Evolutionary conservation across 108 stramenopile species (phyloP).

Genomic region (Skeletonema marinoi): DNA sequence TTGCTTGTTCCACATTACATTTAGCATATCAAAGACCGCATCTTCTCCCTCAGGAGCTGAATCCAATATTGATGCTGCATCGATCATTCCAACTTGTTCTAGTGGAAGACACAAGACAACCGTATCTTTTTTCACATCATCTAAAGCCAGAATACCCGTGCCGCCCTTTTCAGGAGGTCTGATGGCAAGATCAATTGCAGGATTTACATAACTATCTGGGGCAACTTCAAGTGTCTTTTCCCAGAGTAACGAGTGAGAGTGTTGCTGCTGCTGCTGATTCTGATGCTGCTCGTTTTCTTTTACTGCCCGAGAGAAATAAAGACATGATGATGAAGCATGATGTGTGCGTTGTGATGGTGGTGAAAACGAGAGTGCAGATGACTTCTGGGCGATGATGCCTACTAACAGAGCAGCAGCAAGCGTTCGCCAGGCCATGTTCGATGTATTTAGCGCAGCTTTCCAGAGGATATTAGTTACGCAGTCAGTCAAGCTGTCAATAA

Average conservation of each 20-base stretch:
- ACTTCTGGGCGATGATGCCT: neutral
- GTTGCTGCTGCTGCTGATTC: slow-evolving; percentile 2
- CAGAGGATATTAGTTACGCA: too few relatives aligned
- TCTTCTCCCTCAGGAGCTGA: slow-evolving; percentile 10
- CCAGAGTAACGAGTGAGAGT: slow-evolving; percentile 10
- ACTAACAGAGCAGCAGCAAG: neutral
- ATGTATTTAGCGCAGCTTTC: neutral
- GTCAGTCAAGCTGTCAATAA: too few relatives aligned
- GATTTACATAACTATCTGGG: slow-evolving; percentile 2
- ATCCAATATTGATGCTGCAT: slow-evolving; percentile 1
- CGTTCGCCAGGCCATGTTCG: neutral
- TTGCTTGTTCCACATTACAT: slow-evolving; percentile 25
- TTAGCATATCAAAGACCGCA: slow-evolving; percentile 25
- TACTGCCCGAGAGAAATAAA: neutral
- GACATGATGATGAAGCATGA: neutral
- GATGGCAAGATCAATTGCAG: slow-evolving; percentile 4
- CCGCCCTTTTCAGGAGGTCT: slow-evolving; percentile 6
- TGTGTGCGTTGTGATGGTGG: neutral
- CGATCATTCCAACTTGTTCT: slow-evolving; percentile 14
- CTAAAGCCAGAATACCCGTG: slow-evolving; percentile 11
- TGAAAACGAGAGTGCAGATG: neutral
- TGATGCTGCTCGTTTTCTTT: neutral
- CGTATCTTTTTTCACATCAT: slow-evolving; percentile 11
- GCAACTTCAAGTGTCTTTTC: neutral
- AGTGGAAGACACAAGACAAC: neutral